Conservation (phyloP, 2,329 filamentous ascomycete genomes). For the Phialemonium atrogriseum region DNA sequence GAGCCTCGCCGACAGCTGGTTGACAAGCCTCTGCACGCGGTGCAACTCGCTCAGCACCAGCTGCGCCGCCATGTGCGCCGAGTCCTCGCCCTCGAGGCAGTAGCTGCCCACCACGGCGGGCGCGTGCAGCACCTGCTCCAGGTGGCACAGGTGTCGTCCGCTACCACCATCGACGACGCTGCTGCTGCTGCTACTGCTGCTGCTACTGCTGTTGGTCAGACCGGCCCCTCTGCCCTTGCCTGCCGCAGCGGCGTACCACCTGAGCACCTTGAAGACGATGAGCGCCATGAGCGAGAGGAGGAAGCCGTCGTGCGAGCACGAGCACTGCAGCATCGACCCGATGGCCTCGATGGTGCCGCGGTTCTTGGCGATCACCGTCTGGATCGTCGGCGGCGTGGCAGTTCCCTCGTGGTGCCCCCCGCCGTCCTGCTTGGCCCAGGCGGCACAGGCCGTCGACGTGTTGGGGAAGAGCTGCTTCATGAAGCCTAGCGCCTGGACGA, state of each 20-base stretch:
- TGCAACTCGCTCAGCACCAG: conserved; percentile 26
- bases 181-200: neutral
- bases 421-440: neutral
- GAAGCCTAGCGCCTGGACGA: conserved; percentile 14
- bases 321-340: conserved; percentile 21
- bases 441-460: conserved; percentile 1
- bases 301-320: conserved; percentile 23
- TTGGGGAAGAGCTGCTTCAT: conserved; percentile 14
- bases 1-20: conserved; percentile 13
- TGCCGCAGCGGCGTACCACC: conserved; percentile 20
- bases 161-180: neutral
- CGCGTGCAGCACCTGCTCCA: conserved; percentile 5
- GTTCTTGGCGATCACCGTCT: conserved; percentile 20
- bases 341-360: conserved; percentile 19
- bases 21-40: conserved; percentile 22
- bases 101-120: conserved; percentile 7
- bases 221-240: neutral
- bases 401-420: no score
- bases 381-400: neutral
- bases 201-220: no score
- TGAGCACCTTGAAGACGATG: conserved; percentile 25
- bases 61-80: conserved; percentile 20
- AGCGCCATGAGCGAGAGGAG: conserved; percentile 22
- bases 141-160: no score
- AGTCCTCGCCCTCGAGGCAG: conserved; percentile 13